Evolutionary conservation across 768 basidiomycete species (phyloP).

Genomic region (Tricholomella constricta): DNA sequence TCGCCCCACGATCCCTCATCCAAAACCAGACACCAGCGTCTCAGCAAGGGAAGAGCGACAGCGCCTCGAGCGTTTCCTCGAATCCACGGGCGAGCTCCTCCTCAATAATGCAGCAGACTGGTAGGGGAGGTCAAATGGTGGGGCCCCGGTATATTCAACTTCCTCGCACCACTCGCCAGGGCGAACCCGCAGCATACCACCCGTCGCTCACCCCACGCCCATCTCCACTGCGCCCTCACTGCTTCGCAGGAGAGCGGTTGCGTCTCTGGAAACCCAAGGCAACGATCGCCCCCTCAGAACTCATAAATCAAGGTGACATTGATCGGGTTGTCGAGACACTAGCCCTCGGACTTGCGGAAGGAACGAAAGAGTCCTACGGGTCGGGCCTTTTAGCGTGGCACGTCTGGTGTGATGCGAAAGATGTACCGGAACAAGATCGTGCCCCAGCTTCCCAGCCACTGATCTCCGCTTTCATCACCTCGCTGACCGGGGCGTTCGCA

Average conservation of each 20-base stretch:
- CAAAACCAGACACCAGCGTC: no score
- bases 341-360: no score
- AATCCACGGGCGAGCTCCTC: no score
- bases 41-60: no score
- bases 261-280: slow-evolving; percentile 24
- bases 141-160: no score
- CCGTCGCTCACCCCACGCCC: slow-evolving; percentile 14
- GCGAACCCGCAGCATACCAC: slow-evolving; percentile 2
- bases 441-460: slow-evolving; percentile 28
- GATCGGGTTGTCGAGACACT: no score
- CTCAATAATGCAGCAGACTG: no score
- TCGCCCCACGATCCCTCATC: no score
- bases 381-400: slow-evolving; percentile 40
- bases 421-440: slow-evolving; percentile 32
- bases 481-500: slow-evolving; percentile 33
- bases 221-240: slow-evolving; percentile 27
- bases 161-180: no score
- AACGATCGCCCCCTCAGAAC: no score
- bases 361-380: slow-evolving; percentile 37
- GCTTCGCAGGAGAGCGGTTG: slow-evolving; percentile 26
- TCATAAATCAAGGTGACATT: slow-evolving; percentile 9
- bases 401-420: slow-evolving; percentile 35
- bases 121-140: no score
- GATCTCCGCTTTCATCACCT: slow-evolving; percentile 30
- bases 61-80: no score